phyloP scores from a whole-genome alignment of 257 asterid genomes.

The Fraxinus excelsior region DNA sequence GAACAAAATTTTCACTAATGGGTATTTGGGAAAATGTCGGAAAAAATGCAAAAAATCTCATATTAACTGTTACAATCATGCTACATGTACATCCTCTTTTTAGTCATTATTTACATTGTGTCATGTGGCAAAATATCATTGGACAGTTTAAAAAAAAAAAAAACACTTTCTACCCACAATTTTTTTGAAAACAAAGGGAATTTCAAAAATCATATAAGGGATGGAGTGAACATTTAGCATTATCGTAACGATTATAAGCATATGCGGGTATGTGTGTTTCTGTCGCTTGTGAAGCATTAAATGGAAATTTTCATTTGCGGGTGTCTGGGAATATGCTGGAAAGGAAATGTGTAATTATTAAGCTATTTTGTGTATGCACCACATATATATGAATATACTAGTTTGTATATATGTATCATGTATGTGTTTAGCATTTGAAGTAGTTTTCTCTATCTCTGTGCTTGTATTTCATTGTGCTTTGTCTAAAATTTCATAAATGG shows the following conservation, averaged over 20 bases:
- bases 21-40: slow-evolving; percentile 7
- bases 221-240: no score
- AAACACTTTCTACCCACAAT: no score
- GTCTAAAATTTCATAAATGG: not conserved
- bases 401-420: not conserved
- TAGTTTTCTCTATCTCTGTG: not conserved
- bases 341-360: not conserved
- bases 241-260: not conserved
- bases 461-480: not conserved
- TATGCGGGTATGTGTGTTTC: not conserved
- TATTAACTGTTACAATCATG: no score
- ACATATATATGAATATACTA: not conserved
- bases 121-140: no score
- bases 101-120: no score
- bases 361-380: not conserved
- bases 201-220: no score
- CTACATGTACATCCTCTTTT: no score
- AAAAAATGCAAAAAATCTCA: not conserved
- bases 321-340: not conserved
- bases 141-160: no score
- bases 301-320: not conserved
- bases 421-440: not conserved
- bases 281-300: not conserved
- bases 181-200: no score
- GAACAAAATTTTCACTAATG: not conserved